Evolutionary conservation across 2,329 filamentous ascomycete species (phyloP).

Genomic region (Chaetomiaceae sp.): DNA sequence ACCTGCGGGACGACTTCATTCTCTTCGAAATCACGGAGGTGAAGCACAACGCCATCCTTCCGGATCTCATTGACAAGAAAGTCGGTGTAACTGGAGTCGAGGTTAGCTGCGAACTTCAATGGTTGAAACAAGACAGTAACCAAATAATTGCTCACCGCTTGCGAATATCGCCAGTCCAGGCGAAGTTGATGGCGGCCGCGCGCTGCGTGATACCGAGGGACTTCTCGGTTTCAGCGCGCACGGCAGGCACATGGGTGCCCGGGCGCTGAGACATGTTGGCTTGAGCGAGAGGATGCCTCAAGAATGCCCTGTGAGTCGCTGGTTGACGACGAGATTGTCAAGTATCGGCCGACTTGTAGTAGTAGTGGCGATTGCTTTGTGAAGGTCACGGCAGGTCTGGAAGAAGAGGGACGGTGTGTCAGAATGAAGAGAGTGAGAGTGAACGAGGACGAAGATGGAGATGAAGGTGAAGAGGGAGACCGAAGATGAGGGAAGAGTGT

Average conservation of each 20-base stretch:
- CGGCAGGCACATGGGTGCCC: slow-evolving; percentile 27
- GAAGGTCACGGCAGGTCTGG: neutral
- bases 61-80: slow-evolving; percentile 89
- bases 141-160: slow-evolving; percentile 36
- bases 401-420: too few relatives aligned
- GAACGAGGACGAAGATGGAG: neutral
- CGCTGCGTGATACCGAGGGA: slow-evolving; percentile 40
- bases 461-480: neutral
- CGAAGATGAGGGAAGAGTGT: neutral
- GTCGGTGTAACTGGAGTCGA: slow-evolving; percentile 67
- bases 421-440: neutral
- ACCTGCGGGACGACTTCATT: slow-evolving; percentile 13
- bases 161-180: slow-evolving; percentile 41
- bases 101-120: slow-evolving; percentile 7
- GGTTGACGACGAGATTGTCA: slow-evolving; percentile 1
- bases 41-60: slow-evolving; percentile 69
- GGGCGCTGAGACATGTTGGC: slow-evolving; percentile 25
- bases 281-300: slow-evolving; percentile 10
- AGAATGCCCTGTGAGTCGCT: slow-evolving; percentile 3
- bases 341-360: slow-evolving; percentile 6
- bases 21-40: slow-evolving; percentile 46
- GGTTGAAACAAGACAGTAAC: neutral
- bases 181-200: slow-evolving; percentile 36
- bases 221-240: slow-evolving; percentile 31
- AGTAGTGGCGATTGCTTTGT: slow-evolving; percentile 6